phyloP scores from a whole-genome alignment of 2,329 filamentous ascomycete species.

The Zymoseptoria crescenta region DNA sequence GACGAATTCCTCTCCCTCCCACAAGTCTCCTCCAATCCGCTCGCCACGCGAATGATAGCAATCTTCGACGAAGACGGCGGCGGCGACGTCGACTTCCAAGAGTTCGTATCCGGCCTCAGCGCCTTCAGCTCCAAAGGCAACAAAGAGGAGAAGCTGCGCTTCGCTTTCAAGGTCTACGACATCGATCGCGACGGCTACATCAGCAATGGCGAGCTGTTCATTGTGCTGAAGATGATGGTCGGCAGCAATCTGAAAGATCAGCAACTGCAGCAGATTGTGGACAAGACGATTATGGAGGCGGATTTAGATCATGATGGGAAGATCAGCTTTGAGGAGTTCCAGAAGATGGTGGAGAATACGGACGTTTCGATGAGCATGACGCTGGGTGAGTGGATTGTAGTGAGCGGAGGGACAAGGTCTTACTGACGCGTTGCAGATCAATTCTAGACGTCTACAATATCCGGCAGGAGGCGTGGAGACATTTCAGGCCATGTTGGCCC shows the following conservation, averaged over 20 bases:
- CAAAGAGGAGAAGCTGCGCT: constrained; percentile 96
- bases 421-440: constrained; percentile 9
- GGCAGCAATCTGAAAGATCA: constrained; percentile 98
- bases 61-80: constrained; percentile 99
- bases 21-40: constrained; percentile 94
- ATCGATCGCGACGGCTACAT: constrained; percentile 98
- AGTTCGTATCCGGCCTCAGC: constrained; percentile 90
- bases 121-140: constrained; percentile 97
- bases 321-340: constrained; percentile 99
- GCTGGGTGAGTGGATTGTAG: constrained; percentile 44
- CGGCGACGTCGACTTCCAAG: constrained; percentile 96
- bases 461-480: background rate
- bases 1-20: constrained; percentile 96
- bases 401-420: background rate
- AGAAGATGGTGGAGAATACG: constrained; percentile 96
- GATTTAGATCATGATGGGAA: constrained; percentile 93
- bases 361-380: constrained; percentile 63
- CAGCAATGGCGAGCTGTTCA: constrained; percentile 97
- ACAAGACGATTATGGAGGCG: constrained; percentile 99
- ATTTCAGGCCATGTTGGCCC: background rate
- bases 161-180: constrained; percentile 99
- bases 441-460: constrained; percentile 8
- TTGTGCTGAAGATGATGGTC: constrained; percentile 99
- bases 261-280: constrained; percentile 96
- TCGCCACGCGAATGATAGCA: constrained; percentile 97